phyloP scores from a whole-genome alignment of 2,329 filamentous ascomycete genomes.

The Trichoderma cornu-damae region DNA sequence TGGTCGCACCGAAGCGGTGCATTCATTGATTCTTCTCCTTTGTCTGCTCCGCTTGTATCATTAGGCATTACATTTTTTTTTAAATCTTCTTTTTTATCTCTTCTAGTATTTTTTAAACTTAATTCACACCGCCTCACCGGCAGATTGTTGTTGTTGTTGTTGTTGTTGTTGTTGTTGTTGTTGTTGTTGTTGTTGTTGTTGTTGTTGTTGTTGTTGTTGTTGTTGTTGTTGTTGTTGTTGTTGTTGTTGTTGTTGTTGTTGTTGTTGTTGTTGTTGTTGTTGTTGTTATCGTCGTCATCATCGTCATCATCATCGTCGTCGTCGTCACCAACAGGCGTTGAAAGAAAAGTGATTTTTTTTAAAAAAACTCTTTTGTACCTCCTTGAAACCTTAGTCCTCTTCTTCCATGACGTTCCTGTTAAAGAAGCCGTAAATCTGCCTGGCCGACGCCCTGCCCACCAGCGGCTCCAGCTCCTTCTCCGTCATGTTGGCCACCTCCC shows the following conservation, averaged over 20 bases:
- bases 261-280: too few species aligned
- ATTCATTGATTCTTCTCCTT: not conserved
- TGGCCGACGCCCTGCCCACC: conserved; percentile 71
- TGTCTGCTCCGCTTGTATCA: conserved; percentile 2
- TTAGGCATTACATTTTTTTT: not conserved
- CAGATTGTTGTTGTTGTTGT: too few species aligned
- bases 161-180: too few species aligned
- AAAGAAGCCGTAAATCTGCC: conserved; percentile 78
- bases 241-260: too few species aligned
- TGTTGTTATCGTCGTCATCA: not conserved
- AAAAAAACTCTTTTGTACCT: too few species aligned
- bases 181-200: too few species aligned
- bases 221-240: too few species aligned
- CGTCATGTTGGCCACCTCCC: conserved; percentile 82
- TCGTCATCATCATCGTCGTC: too few species aligned
- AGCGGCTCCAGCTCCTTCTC: conserved; percentile 64
- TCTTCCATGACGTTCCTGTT: conserved; percentile 57
- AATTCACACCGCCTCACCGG: too few species aligned
- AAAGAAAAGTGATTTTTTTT: too few species aligned
- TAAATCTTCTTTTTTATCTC: not conserved
- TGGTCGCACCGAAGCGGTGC: not conserved
- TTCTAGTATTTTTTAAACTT: not conserved
- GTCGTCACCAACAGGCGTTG: too few species aligned
- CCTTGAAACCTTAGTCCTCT: conserved; percentile 31
- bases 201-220: too few species aligned